A percentile compares a stretch with the other conserved stretches of the same genome.
phyloP scores from a whole-genome alignment of 257 asterid genomes.

The Jacaranda mimosifolia region DNA sequence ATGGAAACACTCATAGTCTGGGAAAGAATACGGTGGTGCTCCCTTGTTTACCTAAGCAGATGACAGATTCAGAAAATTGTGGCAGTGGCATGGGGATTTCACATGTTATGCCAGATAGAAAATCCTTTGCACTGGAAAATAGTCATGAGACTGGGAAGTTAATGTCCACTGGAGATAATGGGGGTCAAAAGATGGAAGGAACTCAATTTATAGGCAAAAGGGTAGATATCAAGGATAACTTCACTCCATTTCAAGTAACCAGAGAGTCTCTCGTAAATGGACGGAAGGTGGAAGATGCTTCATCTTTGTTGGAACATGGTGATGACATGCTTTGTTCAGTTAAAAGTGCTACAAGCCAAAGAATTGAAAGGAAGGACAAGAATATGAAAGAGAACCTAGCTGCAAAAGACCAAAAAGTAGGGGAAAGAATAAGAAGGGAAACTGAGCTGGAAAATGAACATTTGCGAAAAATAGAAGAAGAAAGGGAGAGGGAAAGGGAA shows the following conservation, averaged over 20 bases:
- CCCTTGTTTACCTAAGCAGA: conserved; percentile 41
- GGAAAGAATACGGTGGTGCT: conserved; percentile 31
- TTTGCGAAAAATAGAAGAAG: conserved; percentile 74
- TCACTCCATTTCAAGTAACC: conserved; percentile 41
- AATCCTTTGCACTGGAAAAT: conserved; percentile 37
- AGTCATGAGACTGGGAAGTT: conserved; percentile 43
- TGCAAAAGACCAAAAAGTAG: conserved; percentile 47
- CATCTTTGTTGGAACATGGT: conserved; percentile 49
- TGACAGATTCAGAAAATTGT: conserved; percentile 43
- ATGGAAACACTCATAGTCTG: conserved; percentile 21
- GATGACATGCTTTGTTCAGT: conserved; percentile 39
- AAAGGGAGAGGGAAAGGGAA: conserved; percentile 93
- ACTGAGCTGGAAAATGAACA: conserved; percentile 59
- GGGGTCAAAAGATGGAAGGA: conserved; percentile 34
- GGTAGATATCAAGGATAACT: conserved; percentile 44
- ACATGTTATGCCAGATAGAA: conserved; percentile 33
- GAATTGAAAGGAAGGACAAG: conserved; percentile 49
- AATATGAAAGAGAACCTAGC: conserved; percentile 43
- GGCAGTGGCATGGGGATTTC: conserved; percentile 43
- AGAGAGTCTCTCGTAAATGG: conserved; percentile 50
- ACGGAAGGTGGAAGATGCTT: conserved; percentile 51
- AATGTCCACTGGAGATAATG: conserved; percentile 22
- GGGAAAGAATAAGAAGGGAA: conserved; percentile 60
- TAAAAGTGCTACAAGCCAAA: conserved; percentile 45
- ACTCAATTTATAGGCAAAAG: conserved; percentile 45